Base-by-base conservation (phyloP, 345 rosid genomes). In the Bruguiera parviflora region DNA sequence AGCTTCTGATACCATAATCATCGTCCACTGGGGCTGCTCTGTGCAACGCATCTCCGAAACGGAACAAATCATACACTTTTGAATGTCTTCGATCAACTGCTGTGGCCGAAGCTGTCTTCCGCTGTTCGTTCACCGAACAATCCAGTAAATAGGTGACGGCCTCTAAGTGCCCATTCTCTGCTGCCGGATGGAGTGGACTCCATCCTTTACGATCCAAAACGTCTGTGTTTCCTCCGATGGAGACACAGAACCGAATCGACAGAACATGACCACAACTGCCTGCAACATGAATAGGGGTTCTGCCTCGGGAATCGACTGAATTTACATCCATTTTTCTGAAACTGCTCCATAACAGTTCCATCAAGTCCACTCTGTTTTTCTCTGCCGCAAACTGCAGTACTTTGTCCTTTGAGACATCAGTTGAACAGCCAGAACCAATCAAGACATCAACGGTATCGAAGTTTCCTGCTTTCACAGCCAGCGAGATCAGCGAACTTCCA, bases 101-200 rank as follows among this genome's bases (percentile, higher is more conserved):
- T 6, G 85, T 39, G 0, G 60, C 73, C 11, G 80, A 86, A 35
- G 91, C 81, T 7, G 94, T 83, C 65, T 83, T 78, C 33, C 88
- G 85, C 18, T 83, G 78, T 53, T 61, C 64, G 65, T 83, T 82
- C 15, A 84, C 76, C 0, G 83, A 77, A 53, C 64, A 68, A 3
- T 83, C 76, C 29, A 86, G 58, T 65, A 88, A 69, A 49, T 73
- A 82, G 56, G 76, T 70, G 2, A 71, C 81, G 18, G 81, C 73
- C 20, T 75, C 74, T 4, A 67, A 64, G 67, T 75, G 81, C 33
- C 94, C 88, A 3, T 75, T 71, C 39, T 81, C 76, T 3, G 89
- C 85, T 11, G 94, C 94, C 33, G 75, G 72, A 75, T 88, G 94
- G 61, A 88, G 87, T 33, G 94, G 82, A n/a, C 77, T 83, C 47